These are phyloP conservation scores for Cryptosporidium sp. DNA, from an alignment of 169 alveolate species.

Conservation along the genomic window DNA sequence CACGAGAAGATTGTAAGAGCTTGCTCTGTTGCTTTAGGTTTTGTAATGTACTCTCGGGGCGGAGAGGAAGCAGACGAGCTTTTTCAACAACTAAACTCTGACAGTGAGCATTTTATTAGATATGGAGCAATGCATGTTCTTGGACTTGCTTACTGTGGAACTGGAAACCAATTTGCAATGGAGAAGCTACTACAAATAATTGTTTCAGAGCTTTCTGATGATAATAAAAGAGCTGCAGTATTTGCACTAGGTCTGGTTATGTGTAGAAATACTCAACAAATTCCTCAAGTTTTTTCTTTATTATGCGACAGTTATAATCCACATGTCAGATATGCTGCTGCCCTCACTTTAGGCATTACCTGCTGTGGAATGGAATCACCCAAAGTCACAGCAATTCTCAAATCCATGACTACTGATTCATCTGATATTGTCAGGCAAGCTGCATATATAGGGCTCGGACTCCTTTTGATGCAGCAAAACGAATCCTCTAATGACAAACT, in stretches of 20 bases:
- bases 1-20: slow-evolving; percentile 98
- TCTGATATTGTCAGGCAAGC: slow-evolving; percentile 98
- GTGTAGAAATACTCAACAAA: slow-evolving; percentile 85
- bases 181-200: slow-evolving; percentile 94
- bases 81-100: slow-evolving; percentile 88
- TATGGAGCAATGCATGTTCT: slow-evolving; percentile 97
- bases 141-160: slow-evolving; percentile 98
- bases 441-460: slow-evolving; percentile 91
- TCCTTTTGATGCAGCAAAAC: slow-evolving; percentile 89
- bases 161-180: slow-evolving; percentile 91
- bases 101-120: slow-evolving; percentile 95
- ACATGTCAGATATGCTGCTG: slow-evolving; percentile 98
- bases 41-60: slow-evolving; percentile 90
- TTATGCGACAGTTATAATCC: slow-evolving; percentile 96
- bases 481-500: slow-evolving; percentile 86
- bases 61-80: slow-evolving; percentile 94
- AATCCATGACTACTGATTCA: slow-evolving; percentile 93
- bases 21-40: slow-evolving; percentile 93
- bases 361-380: slow-evolving; percentile 94
- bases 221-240: slow-evolving; percentile 99
- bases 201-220: slow-evolving; percentile 98
- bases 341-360: slow-evolving; percentile 97
- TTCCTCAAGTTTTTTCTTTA: slow-evolving; percentile 91
- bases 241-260: slow-evolving; percentile 94
- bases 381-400: slow-evolving; percentile 92